Evolutionary conservation across 495 filamentous ascomycete species (phyloP), one percentile per base, ranked within the genome.

Genomic region (Apiosordaria backusii): DNA sequence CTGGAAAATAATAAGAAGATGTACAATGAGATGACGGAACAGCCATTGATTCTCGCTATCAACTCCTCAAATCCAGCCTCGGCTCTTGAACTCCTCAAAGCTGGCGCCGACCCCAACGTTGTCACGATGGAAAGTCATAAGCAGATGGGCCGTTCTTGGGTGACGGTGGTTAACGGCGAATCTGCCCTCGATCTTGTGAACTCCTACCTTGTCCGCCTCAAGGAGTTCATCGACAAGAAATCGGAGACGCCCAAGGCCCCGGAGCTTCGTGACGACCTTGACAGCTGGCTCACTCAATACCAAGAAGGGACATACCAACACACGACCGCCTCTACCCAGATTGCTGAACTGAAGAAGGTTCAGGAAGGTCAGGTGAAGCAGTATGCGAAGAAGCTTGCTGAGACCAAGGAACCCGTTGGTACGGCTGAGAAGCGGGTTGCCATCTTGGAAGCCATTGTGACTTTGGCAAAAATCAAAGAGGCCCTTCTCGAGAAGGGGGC

Each of bases 21-120:
- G 1, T 87, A 82, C 70, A 58, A 79, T 0, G 21, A 69, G 9
- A 62, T 63, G 16, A 62, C 80, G 0, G 73, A 80, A 24, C 89
- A 92, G 71, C 89, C 89, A 1, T 75, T 92, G 35, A 70, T 90
- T 3, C 59, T 81, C 4, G 89, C 89, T 0, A 76, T 88, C 3
- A 62, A 75, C 1, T 80, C 79, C 5, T 70, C 83, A 10, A 70
- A 85, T 45, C 86, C 85, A 0, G 68, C 79, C 2, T 57, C 85
- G 15, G 87, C 84, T 4, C 64, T 87, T 4, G 79, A 84, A 22
- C 76, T 93, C 4, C 70, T 93, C 0, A 74, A 80, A 26, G 79
- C 75, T 27, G 90, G 89, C 15, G 88, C 78, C 1, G 82, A 89
- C 72, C 81, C 84, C 0, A 87, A 87, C 62, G 75, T 81, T 0